Evolutionary conservation across 768 basidiomycete genomes (phyloP).

Genomic region (Boletus pseudo-olivaceus): DNA sequence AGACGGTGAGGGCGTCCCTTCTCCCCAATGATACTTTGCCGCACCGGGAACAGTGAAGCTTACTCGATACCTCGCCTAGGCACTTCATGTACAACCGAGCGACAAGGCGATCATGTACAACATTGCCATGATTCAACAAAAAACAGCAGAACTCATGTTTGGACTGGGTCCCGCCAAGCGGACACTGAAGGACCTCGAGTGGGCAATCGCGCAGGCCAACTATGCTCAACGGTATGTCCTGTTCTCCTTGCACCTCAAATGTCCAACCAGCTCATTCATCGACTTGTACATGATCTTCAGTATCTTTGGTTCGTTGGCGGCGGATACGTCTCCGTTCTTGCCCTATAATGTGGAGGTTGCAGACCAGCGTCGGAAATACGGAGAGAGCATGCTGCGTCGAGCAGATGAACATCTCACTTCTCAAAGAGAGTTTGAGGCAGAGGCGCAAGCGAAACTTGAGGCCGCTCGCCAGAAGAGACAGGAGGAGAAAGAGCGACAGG

Average conservation of each 20-base stretch:
- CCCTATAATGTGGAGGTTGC: conserved; percentile 88
- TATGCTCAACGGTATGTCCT: conserved; percentile 78
- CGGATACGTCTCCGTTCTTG: conserved; percentile 61
- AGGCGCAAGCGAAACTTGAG: conserved; percentile 69
- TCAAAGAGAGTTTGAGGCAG: conserved; percentile 70
- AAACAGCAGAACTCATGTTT: conserved; percentile 87
- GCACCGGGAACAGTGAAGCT: neutral
- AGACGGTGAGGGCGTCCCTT: conserved; percentile 48
- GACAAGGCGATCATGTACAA: conserved; percentile 94
- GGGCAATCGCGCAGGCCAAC: conserved; percentile 73
- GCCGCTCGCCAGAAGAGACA: conserved; percentile 73
- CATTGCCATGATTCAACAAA: conserved; percentile 98
- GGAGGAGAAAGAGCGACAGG: conserved; percentile 69
- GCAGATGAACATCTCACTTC: conserved; percentile 74
- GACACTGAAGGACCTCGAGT: conserved; percentile 72
- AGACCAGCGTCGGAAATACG: conserved; percentile 86
- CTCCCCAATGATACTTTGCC: neutral
- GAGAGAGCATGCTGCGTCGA: conserved; percentile 78
- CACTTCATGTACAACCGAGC: conserved; percentile 74
- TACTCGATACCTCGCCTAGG: conserved; percentile 43
- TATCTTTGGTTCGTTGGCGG: conserved; percentile 79
- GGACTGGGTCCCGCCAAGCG: conserved; percentile 71
- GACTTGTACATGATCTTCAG: conserved; percentile 36
- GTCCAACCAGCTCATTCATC: neutral
- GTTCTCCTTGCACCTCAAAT: neutral